These are phyloP conservation scores for Boletellus sp. DNA, from an alignment of 1,284 basidiomycete genomes.

Conservation along the genomic window DNA sequence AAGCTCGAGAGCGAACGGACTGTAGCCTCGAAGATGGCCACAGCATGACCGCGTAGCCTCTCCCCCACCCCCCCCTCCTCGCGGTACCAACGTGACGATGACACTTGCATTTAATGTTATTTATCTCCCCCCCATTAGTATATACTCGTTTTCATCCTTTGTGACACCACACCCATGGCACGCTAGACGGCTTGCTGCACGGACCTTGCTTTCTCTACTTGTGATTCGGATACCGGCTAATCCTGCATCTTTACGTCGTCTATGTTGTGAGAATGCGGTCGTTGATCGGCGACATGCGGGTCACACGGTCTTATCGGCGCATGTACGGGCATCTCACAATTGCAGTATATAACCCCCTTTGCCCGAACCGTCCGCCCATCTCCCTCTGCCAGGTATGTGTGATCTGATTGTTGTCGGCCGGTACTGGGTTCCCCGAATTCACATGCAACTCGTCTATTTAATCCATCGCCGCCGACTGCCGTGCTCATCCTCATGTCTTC, in stretches of 20 bases:
- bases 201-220: conserved; percentile 10
- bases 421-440: conserved; percentile 16
- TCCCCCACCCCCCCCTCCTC: conserved; percentile 4
- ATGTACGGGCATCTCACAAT: not conserved
- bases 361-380: not conserved
- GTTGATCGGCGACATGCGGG: not conserved
- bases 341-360: conserved; percentile 6
- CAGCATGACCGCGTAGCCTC: conserved; percentile 46
- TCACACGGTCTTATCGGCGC: too few species aligned
- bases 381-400: conserved; percentile 8
- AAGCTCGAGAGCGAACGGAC: conserved; percentile 84
- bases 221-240: conserved; percentile 20
- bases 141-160: conserved; percentile 11
- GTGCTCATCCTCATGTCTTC: conserved; percentile 38
- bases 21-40: conserved; percentile 80
- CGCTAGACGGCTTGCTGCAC: conserved; percentile 19
- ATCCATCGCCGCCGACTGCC: too few species aligned
- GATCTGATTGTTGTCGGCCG: not conserved
- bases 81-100: conserved; percentile 24
- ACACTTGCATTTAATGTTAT: conserved; percentile 29
- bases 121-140: conserved; percentile 23
- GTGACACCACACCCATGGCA: conserved; percentile 13
- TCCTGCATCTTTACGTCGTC: conserved; percentile 10
- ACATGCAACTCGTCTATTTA: conserved; percentile 26
- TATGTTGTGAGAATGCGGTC: not conserved